phyloP scores from a whole-genome alignment of 192 early-diverging fungal genomes.

The Entomortierella chlamydospora region DNA sequence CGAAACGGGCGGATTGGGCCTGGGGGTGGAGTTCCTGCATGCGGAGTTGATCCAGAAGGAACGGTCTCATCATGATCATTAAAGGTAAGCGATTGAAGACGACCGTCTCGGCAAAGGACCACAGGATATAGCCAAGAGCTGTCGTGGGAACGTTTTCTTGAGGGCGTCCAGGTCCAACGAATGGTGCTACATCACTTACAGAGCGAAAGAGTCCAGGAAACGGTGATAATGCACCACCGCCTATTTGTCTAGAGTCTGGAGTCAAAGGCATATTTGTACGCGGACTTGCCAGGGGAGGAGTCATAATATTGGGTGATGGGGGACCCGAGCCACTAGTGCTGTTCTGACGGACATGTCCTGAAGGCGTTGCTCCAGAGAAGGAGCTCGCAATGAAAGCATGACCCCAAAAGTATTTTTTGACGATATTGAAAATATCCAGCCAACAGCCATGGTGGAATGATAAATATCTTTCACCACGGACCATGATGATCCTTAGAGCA shows the following conservation, averaged over 20 bases:
- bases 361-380: slow-evolving; percentile 8
- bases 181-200: slow-evolving; percentile 16
- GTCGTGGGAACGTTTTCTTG: slow-evolving; percentile 24
- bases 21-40: slow-evolving; percentile 16
- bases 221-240: slow-evolving; percentile 6
- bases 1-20: neutral
- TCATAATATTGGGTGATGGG: slow-evolving; percentile 11
- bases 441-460: slow-evolving; percentile 57
- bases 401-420: slow-evolving; percentile 46
- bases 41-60: slow-evolving; percentile 56
- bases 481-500: slow-evolving; percentile 64
- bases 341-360: neutral
- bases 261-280: slow-evolving; percentile 16
- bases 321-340: slow-evolving; percentile 15
- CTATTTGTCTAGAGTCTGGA: slow-evolving; percentile 3
- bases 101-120: slow-evolving; percentile 67
- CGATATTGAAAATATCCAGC: slow-evolving; percentile 60
- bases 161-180: neutral
- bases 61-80: slow-evolving; percentile 58
- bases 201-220: slow-evolving; percentile 13
- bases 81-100: slow-evolving; percentile 60
- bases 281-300: slow-evolving; percentile 29
- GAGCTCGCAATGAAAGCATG: slow-evolving; percentile 14
- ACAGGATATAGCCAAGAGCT: slow-evolving; percentile 59
- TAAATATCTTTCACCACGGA: slow-evolving; percentile 61